phyloP scores from a whole-genome alignment of 257 asterid genomes.

The Solanum sparsipilum region DNA sequence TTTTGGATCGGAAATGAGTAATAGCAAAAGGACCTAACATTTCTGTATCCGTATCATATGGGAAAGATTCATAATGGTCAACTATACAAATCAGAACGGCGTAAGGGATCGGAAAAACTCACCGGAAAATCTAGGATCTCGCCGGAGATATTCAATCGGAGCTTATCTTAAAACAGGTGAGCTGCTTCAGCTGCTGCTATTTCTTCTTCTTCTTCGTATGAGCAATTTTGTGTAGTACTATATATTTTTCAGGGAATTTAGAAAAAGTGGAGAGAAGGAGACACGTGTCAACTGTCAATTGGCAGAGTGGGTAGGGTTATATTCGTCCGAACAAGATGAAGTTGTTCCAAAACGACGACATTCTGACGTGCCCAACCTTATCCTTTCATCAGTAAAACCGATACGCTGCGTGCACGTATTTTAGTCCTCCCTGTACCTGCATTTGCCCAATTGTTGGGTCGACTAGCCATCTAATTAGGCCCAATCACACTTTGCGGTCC shows the following conservation, averaged over 20 bases:
- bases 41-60: neutral
- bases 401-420: neutral
- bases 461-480: neutral
- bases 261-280: neutral
- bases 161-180: neutral
- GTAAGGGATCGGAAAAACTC: neutral
- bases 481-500: neutral
- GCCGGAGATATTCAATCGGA: neutral
- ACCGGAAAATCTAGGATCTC: neutral
- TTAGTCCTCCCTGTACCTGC: neutral
- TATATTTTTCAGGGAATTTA: neutral
- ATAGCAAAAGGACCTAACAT: constrained; percentile 37
- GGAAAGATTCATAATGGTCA: neutral
- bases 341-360: neutral
- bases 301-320: neutral
- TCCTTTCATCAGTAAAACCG: neutral
- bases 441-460: neutral
- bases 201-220: neutral
- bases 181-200: neutral
- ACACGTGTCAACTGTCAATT: neutral
- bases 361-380: neutral
- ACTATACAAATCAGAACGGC: neutral
- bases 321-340: neutral
- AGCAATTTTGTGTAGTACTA: neutral
- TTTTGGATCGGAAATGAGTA: constrained; percentile 23